Percentiles rank a stretch among this genome's conserved stretches.
These are phyloP conservation scores for Adenanthera pavonina DNA, from an alignment of 306 rosid genomes.

Conservation along the genomic window DNA sequence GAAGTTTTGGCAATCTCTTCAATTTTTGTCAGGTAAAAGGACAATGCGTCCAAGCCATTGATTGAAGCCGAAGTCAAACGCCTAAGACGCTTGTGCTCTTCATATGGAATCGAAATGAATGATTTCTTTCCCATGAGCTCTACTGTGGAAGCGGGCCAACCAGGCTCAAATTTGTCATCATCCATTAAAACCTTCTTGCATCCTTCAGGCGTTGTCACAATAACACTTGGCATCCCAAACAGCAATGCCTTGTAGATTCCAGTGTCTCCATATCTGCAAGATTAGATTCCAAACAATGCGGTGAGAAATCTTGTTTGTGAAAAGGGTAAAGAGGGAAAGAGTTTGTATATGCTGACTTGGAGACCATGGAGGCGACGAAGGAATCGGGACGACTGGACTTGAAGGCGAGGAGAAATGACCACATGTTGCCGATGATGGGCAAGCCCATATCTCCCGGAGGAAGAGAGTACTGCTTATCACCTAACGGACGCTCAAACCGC, in stretches of 20 bases:
- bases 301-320: neutral
- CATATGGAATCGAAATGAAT: slow-evolving; percentile 58
- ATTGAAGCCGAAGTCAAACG: slow-evolving; percentile 76
- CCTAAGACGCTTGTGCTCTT: slow-evolving; percentile 80
- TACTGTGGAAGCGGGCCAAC: slow-evolving; percentile 80
- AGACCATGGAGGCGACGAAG: slow-evolving; percentile 49
- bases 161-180: slow-evolving; percentile 66
- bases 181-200: slow-evolving; percentile 70
- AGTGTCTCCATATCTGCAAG: slow-evolving; percentile 66
- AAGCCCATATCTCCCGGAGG: slow-evolving; percentile 86
- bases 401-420: slow-evolving; percentile 85
- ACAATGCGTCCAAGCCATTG: slow-evolving; percentile 73
- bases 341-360: neutral
- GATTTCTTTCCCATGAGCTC: slow-evolving; percentile 79
- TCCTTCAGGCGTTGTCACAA: slow-evolving; percentile 69
- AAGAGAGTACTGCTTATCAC: slow-evolving; percentile 5
- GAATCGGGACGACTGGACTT: slow-evolving; percentile 70
- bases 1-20: slow-evolving; percentile 51
- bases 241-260: slow-evolving; percentile 78
- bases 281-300: neutral
- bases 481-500: neutral
- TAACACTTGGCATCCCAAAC: slow-evolving; percentile 79
- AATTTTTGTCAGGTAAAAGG: slow-evolving; percentile 57
- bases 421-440: slow-evolving; percentile 90
- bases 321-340: neutral